Percentiles rank a stretch among this genome's conserved stretches.
Conservation (phyloP, 768 basidiomycete genomes). For the Suillus sp. region DNA sequence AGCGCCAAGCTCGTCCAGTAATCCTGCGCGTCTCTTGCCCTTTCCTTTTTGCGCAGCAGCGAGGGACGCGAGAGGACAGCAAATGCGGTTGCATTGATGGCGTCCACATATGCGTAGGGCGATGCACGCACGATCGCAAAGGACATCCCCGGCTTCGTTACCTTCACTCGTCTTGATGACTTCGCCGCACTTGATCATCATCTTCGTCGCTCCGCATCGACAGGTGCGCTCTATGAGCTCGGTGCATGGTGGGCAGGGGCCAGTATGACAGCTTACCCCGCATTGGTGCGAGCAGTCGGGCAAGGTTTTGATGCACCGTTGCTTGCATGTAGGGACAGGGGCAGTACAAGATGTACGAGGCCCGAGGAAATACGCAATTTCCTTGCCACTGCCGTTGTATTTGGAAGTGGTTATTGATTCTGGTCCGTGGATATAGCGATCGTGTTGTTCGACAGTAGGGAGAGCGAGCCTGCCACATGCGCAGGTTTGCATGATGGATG, state of each 20-base stretch:
- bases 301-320: slow-evolving; percentile 65
- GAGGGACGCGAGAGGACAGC: slow-evolving; percentile 85
- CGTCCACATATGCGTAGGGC: slow-evolving; percentile 81
- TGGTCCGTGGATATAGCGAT: neutral
- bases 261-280: slow-evolving; percentile 67
- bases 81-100: slow-evolving; percentile 82
- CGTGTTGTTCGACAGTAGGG: slow-evolving; percentile 28
- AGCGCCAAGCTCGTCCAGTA: slow-evolving; percentile 44
- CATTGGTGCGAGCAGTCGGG: slow-evolving; percentile 77
- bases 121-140: slow-evolving; percentile 80
- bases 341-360: slow-evolving; percentile 61
- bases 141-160: slow-evolving; percentile 59
- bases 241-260: slow-evolving; percentile 78
- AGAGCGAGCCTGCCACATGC: slow-evolving; percentile 77
- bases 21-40: slow-evolving; percentile 55
- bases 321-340: slow-evolving; percentile 79
- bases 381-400: neutral
- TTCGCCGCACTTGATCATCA: slow-evolving; percentile 48
- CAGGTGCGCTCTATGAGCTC: slow-evolving; percentile 76
- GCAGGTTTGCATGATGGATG: slow-evolving; percentile 66
- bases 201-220: slow-evolving; percentile 77
- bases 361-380: slow-evolving; percentile 34
- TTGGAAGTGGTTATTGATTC: slow-evolving; percentile 13
- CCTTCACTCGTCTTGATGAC: slow-evolving; percentile 37
- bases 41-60: slow-evolving; percentile 55